Percentiles rank a stretch among this genome's conserved stretches.
Conservation (phyloP, 768 basidiomycete genomes). For the Ephemerocybe angulata region DNA sequence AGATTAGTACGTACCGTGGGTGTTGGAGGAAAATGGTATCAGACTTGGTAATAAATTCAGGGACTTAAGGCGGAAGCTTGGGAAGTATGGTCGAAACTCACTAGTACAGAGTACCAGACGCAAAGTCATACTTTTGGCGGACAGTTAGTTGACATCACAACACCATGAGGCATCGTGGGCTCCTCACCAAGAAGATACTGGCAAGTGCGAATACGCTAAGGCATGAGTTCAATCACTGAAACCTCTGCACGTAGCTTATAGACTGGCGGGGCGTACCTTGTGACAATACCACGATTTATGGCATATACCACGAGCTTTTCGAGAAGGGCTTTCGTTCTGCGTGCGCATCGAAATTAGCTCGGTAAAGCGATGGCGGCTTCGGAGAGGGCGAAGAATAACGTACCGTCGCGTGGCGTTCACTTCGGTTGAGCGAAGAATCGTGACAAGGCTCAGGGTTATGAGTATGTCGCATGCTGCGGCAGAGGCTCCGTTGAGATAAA, state of each 20-base stretch:
- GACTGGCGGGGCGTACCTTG: background rate
- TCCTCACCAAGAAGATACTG: background rate
- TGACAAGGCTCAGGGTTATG: background rate
- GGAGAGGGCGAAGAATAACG: background rate
- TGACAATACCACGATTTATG: conserved; percentile 1
- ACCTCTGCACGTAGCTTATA: background rate
- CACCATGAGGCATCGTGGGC: background rate
- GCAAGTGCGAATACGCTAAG: background rate
- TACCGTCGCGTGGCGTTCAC: background rate
- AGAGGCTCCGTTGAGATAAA: background rate
- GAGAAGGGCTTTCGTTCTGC: background rate
- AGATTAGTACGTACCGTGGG: background rate
- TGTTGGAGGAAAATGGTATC: conserved; percentile 2
- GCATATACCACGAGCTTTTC: conserved; percentile 1
- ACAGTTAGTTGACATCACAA: background rate
- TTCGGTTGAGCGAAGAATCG: background rate
- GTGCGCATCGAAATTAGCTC: background rate
- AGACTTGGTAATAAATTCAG: background rate
- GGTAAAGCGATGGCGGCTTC: background rate
- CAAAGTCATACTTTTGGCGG: background rate
- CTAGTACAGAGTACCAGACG: conserved; percentile 1
- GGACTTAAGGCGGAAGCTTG: background rate
- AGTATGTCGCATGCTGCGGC: background rate
- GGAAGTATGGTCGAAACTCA: background rate
- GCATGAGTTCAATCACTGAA: no score